Base-by-base conservation (phyloP, 768 basidiomycete genomes). In the Russula compacta region DNA sequence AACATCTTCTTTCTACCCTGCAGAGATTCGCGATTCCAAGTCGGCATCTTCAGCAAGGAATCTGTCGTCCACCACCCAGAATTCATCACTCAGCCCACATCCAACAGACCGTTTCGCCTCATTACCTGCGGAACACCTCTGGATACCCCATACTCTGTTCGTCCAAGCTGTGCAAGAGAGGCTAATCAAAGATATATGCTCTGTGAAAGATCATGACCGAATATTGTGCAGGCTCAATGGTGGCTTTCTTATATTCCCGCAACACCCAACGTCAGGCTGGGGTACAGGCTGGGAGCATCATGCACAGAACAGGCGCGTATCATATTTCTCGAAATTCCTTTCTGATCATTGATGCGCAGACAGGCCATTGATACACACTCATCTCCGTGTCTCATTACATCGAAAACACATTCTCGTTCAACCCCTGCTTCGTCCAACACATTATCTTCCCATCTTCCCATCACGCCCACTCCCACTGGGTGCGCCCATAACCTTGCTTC, bases 401-500 rank as follows among this genome's bases (percentile, higher is more conserved):
- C 54, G 58, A 58, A 75, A 71, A 32, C 78, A 79, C 59, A 71
- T 89, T n/a, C 73, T 87, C 35, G 72, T 91, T n/a, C 86, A 87
- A 60, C 83, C 86, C 1, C 74, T 81, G 17, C 75, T 88, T 39
- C 73, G 77, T 11, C 70, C 81, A 6, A 86, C 87, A 2, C 78
- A 81, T 19, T 82, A 83, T 67, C 72, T 84, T 48, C 79, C 83
- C 9, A 73, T 90, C 6, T 59, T 64, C 14, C 49, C 60, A 19
- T 42, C 55, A 29, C 71, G 79, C 12, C 80, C 83, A 21, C 69
- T 82, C 17, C 70, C 78, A 32, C 70, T 82, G 10, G 88, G 89
- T 9, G 78, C 83, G 11, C 87, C 88, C 9, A 83, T 92, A 53
- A 78, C 76, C 10, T 76, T 92, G 4, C 77, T 91, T 19, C 89